Base-by-base conservation (phyloP, 1,284 basidiomycete species). In the Naganishia liquefaciens region DNA sequence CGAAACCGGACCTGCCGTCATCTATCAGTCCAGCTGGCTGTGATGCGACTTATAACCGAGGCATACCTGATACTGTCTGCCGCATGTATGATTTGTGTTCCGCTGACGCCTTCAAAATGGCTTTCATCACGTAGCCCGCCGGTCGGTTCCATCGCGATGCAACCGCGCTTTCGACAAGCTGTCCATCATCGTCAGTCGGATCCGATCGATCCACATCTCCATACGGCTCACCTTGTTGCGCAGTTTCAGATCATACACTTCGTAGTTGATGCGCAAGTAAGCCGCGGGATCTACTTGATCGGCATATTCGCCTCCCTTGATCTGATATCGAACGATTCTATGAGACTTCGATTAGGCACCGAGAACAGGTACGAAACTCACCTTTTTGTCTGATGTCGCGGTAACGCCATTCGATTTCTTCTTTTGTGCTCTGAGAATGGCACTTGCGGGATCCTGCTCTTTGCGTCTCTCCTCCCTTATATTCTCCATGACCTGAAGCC, bases 161-260 rank as follows among this genome's bases (percentile, higher is more conserved):
- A 0, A 85, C 89, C 13, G 89, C 88, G 53, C 82, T 81, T 68
- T 87, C 86, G 62, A 95, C 85, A 54, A 95, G 81, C 90, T 92
- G 39, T 51, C 5, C 17, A 6, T 4, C 30, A 25, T 40, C 21
- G 9, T 19, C 2, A 17, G 44, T n/a, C 44, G 15, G 15, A 54
- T 17, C 13, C 17, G 37, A 13, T n/a, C n/a, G 25, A 15, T 42
- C 25, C 23, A 10, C 2, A 54, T 37, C n/a, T 44, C 23, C 65
- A 72, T 7, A 5, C 33, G 33, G 9, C 83, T 42, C 70, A 90
- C 91, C 76, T 88, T 84, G 77, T 96, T 94, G 40, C 95, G 88
- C 54, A 97, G 86, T 71, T 91, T 87, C 39, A 93, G 82, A 70
- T 91, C 88, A 78, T 94, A 95, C 70, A 87, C 88, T 70, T 94